Evolutionary conservation across 176 grass and related monocot genomes (phyloP).

Genomic region (Carex littledalei): DNA sequence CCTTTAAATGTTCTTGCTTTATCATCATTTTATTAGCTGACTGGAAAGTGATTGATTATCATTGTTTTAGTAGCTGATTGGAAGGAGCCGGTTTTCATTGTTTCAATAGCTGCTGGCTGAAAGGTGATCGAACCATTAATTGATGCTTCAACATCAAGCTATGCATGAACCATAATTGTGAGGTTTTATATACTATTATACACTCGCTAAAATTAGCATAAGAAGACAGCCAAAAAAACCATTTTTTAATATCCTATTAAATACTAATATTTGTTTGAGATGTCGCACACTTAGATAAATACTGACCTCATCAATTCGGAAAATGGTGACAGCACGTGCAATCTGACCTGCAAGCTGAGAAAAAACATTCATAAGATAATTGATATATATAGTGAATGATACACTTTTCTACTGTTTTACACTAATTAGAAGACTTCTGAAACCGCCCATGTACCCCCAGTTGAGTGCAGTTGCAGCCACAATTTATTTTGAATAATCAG

Average conservation of each 20-base stretch:
- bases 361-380: not conserved
- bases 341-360: constrained; percentile 85
- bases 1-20: not conserved
- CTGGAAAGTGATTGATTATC: not conserved
- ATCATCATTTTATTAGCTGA: not conserved
- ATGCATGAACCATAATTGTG: not conserved
- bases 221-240: not conserved
- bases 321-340: constrained; percentile 75
- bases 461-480: not conserved
- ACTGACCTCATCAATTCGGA: constrained; percentile 77
- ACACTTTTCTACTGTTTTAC: not conserved
- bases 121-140: not conserved
- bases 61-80: not conserved
- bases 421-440: not conserved
- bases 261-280: not conserved
- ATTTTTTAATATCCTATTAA: not conserved
- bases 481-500: not conserved
- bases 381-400: not conserved
- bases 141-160: not conserved
- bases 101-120: not conserved
- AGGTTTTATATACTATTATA: not conserved
- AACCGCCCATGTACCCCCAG: not conserved
- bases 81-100: not conserved
- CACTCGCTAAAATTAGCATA: not conserved
- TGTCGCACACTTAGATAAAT: not conserved